Evolutionary conservation across 163 green algal genomes (phyloP).

Genomic region (Scenedesmus sp.): DNA sequence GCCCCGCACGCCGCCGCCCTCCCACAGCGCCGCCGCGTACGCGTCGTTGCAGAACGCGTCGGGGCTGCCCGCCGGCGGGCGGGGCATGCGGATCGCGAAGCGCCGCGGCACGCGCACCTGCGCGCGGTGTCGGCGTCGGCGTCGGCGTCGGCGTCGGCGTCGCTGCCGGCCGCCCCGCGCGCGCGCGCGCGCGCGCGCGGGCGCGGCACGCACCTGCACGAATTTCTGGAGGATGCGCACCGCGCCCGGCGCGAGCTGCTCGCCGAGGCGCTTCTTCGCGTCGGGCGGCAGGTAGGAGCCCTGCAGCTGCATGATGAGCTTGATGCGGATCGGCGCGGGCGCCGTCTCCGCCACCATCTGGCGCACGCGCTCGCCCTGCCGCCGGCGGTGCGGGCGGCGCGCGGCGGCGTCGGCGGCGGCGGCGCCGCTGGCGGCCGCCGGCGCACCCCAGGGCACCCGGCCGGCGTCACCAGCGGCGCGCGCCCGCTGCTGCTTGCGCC

Average conservation of each 20-base stretch:
- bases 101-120: constrained; percentile 27
- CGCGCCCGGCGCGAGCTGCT: constrained; percentile 30
- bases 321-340: constrained; percentile 32
- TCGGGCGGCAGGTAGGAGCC: constrained; percentile 2
- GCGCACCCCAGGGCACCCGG: too few species aligned
- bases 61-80: neutral
- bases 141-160: too few species aligned
- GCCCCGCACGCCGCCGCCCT: neutral
- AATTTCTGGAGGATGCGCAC: constrained; percentile 37
- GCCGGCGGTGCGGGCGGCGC: too few species aligned
- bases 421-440: too few species aligned
- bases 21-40: constrained; percentile 21
- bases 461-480: neutral
- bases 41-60: constrained; percentile 29
- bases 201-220: constrained; percentile 15
- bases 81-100: constrained; percentile 32
- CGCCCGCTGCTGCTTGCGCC: too few species aligned
- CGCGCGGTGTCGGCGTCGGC: too few species aligned
- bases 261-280: neutral
- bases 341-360: constrained; percentile 18
- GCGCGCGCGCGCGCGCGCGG: too few species aligned
- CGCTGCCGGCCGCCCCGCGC: too few species aligned
- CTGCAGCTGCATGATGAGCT: constrained; percentile 38
- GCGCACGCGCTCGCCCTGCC: constrained; percentile 35
- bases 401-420: too few species aligned